Evolutionary conservation across 2,329 filamentous ascomycete species (phyloP).

Genomic region (Trichophyton simii): DNA sequence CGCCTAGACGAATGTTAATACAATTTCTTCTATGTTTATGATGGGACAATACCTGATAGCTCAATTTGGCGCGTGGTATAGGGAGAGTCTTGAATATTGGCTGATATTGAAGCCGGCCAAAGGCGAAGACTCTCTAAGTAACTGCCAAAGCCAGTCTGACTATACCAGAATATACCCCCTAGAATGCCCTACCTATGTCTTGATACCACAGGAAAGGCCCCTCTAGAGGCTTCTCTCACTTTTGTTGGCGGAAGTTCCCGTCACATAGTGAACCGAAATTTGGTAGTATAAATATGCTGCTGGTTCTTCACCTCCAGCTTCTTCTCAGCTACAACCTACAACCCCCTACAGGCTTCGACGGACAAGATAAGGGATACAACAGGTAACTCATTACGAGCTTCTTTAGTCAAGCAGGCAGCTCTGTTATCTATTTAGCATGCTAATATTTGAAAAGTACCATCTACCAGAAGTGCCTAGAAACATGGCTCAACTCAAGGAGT

Average conservation of each 20-base stretch:
- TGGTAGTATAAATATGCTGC: neutral
- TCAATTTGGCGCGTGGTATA: neutral
- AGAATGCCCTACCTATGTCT: neutral
- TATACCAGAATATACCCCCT: neutral
- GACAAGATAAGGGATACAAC: neutral
- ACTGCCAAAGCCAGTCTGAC: neutral
- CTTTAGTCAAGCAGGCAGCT: too few relatives aligned
- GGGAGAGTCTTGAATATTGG: too few relatives aligned
- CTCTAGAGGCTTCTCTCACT: neutral
- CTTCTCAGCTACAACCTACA: neutral
- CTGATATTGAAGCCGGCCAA: neutral
- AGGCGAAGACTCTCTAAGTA: too few relatives aligned
- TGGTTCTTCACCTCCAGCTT: neutral
- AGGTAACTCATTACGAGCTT: too few relatives aligned
- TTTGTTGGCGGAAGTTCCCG: neutral
- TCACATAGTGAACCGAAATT: neutral
- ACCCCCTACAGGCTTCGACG: neutral
- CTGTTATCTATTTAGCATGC: too few relatives aligned
- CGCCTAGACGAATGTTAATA: neutral
- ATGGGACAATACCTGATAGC: neutral
- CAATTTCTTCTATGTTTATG: neutral
- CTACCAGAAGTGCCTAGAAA: too few relatives aligned
- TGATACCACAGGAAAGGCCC: neutral
- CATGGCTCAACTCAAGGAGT: too few relatives aligned
- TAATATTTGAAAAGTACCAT: too few relatives aligned